Conservation (phyloP, 345 rosid genomes). For the Salix exigua region DNA sequence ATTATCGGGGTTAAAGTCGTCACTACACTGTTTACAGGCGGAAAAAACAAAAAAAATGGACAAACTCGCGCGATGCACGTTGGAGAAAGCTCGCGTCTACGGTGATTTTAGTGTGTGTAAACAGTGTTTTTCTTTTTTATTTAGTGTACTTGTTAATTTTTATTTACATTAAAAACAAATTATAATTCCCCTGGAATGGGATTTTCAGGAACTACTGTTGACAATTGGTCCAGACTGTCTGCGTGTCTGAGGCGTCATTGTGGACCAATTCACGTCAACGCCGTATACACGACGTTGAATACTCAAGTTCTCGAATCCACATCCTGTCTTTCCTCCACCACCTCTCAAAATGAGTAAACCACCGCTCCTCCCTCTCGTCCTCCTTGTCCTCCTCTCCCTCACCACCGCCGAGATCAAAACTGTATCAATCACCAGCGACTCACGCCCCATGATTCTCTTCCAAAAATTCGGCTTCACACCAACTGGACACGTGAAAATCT, state of each 20-base stretch:
- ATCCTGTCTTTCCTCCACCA: background rate
- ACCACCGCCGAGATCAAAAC: conserved; percentile 31
- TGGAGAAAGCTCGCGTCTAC: too few relatives aligned
- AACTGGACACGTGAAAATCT: conserved; percentile 63
- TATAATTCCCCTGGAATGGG: background rate
- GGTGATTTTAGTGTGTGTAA: too few relatives aligned
- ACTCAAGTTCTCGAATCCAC: background rate
- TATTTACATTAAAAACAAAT: too few relatives aligned
- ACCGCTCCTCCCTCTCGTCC: conserved; percentile 17
- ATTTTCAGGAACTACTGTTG: background rate
- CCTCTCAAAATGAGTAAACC: conserved; percentile 39
- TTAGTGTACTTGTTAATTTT: too few relatives aligned
- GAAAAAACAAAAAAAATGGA: too few relatives aligned
- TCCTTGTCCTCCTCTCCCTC: conserved; percentile 16
- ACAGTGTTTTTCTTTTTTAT: too few relatives aligned
- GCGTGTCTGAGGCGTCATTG: background rate
- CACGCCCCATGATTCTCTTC: conserved; percentile 92
- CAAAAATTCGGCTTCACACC: conserved; percentile 92
- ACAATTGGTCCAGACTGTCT: background rate
- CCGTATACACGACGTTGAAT: background rate
- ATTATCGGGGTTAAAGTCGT: too few relatives aligned
- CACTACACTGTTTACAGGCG: too few relatives aligned
- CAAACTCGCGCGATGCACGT: too few relatives aligned
- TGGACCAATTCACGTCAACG: background rate
- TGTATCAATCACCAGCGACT: conserved; percentile 52